Conservation (phyloP, 805 yeast genomes). For the Sungouiozyma intestinalis region DNA sequence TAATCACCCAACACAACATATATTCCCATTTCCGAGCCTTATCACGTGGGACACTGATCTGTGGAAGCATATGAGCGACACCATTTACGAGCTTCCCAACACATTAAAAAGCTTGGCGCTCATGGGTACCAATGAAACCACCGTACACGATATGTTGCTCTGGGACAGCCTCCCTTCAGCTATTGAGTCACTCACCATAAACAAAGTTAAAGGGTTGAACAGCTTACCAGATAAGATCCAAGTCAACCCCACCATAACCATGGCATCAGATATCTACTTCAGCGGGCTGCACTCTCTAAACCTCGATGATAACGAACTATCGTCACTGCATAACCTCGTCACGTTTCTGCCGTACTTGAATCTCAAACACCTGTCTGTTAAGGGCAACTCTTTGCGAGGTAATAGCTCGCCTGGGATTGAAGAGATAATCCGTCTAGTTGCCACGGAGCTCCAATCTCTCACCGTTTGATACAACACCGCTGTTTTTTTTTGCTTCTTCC, state of each 20-base stretch:
- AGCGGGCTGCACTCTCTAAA: constrained; percentile 11
- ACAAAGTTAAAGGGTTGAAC: constrained; percentile 6
- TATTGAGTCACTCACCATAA: constrained; percentile 6
- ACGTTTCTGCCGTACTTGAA: constrained; percentile 7
- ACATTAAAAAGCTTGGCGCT: neutral
- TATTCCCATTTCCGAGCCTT: neutral
- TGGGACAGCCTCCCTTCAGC: constrained; percentile 9
- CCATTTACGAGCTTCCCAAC: neutral
- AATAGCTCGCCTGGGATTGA: neutral
- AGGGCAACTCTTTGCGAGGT: neutral
- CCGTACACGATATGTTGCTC: constrained; percentile 3
- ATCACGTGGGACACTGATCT: neutral
- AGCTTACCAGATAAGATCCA: constrained; percentile 7
- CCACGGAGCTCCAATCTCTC: neutral
- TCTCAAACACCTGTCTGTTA: neutral
- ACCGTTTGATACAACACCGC: no score
- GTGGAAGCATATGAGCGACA: neutral
- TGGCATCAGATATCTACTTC: constrained; percentile 3
- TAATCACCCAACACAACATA: neutral
- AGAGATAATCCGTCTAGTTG: neutral
- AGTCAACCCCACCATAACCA: neutral
- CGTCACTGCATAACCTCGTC: constrained; percentile 7
- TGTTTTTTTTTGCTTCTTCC: no score
- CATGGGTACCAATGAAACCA: constrained; percentile 3
- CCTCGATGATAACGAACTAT: constrained; percentile 12